phyloP scores from a whole-genome alignment of 106 monocot species.

The Dactylorhiza incarnata region DNA sequence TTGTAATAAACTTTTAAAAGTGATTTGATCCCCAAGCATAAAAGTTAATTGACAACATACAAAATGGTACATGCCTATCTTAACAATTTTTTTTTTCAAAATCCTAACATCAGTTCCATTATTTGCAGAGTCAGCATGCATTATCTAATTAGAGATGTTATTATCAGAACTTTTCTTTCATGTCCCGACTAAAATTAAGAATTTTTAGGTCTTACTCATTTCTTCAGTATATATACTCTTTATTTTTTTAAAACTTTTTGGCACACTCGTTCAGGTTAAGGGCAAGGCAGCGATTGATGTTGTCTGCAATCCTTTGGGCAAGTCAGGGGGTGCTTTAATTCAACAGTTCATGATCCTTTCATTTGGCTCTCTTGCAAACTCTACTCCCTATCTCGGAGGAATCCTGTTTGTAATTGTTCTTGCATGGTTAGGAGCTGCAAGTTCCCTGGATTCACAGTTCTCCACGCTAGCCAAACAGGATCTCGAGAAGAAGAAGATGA shows the following conservation, averaged over 20 bases:
- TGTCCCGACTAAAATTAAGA: neutral
- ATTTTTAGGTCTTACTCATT: neutral
- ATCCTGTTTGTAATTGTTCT: conserved; percentile 87
- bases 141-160: neutral
- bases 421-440: conserved; percentile 82
- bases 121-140: too few relatives aligned
- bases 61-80: too few relatives aligned
- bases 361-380: conserved; percentile 92
- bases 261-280: conserved; percentile 45
- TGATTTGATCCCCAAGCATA: too few relatives aligned
- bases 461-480: conserved; percentile 88
- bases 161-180: neutral
- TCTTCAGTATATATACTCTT: neutral
- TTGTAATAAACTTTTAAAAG: too few relatives aligned
- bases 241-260: neutral
- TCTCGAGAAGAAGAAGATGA: conserved; percentile 45
- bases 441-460: conserved; percentile 88
- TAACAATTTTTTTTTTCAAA: too few relatives aligned
- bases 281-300: conserved; percentile 98
- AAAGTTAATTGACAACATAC: too few relatives aligned
- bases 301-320: conserved; percentile 98
- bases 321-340: conserved; percentile 92
- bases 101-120: too few relatives aligned
- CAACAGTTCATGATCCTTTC: conserved; percentile 98
- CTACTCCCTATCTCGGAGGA: conserved; percentile 96